A percentile compares a stretch with the other conserved stretches of the same genome.
Evolutionary conservation across 345 rosid species (phyloP).

Genomic region (Syzygium oleosum): DNA sequence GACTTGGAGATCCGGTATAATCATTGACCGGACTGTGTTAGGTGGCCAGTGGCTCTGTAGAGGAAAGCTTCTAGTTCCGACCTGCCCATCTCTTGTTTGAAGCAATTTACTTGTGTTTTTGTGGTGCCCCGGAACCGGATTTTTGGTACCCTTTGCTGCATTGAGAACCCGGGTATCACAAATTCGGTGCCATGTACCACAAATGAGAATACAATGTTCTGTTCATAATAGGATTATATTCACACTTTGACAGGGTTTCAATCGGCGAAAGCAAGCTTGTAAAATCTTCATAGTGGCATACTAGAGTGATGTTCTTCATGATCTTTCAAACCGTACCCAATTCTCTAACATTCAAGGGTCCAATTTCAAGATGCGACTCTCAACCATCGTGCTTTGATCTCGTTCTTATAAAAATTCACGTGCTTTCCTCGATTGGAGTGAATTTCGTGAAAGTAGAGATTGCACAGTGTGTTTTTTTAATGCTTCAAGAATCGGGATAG

Average conservation of each 20-base stretch:
- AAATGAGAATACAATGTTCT: background rate
- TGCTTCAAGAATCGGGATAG: background rate
- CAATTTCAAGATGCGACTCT: background rate
- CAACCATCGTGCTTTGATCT: background rate
- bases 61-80: background rate
- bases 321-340: background rate
- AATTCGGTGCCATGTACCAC: accelerated
- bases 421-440: background rate
- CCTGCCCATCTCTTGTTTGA: background rate
- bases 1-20: background rate
- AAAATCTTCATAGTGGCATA: background rate
- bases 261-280: background rate
- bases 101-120: background rate
- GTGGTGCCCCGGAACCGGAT: background rate
- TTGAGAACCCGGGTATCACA: background rate
- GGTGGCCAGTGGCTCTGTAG: background rate
- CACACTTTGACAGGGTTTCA: background rate
- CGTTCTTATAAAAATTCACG: background rate
- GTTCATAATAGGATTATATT: background rate
- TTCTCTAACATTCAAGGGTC: background rate
- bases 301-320: background rate
- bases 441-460: background rate
- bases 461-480: too few species aligned
- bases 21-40: background rate
- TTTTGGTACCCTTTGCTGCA: background rate